These are phyloP conservation scores for Starmerella bacillaris DNA, from an alignment of 805 yeast genomes.

Conservation along the genomic window DNA sequence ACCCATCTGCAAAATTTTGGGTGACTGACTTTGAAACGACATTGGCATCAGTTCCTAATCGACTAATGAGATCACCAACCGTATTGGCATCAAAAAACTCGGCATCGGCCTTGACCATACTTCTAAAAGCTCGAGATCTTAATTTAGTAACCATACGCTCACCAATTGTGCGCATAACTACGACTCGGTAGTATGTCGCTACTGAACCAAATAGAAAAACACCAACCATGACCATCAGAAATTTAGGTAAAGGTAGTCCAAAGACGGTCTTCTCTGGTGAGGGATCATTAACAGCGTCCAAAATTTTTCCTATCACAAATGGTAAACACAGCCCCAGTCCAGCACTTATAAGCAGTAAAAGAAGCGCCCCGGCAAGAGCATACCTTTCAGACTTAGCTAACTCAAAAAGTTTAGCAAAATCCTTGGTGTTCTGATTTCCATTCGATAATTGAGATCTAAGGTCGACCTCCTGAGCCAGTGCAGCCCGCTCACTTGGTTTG, in stretches of 20 bases:
- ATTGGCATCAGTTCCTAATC: slow-evolving; percentile 76
- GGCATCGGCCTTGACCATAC: slow-evolving; percentile 68
- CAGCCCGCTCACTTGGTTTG: slow-evolving; percentile 18
- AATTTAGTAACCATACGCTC: slow-evolving; percentile 74
- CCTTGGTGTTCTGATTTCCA: slow-evolving; percentile 18
- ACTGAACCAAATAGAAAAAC: slow-evolving; percentile 56
- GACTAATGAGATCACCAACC: slow-evolving; percentile 79
- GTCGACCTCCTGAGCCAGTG: slow-evolving; percentile 19
- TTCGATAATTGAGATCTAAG: slow-evolving; percentile 20
- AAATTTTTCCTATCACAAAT: slow-evolving; percentile 62
- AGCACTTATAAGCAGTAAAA: slow-evolving; percentile 50
- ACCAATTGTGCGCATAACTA: slow-evolving; percentile 59
- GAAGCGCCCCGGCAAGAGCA: slow-evolving; percentile 42
- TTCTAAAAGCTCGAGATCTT: slow-evolving; percentile 57
- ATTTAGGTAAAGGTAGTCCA: slow-evolving; percentile 46
- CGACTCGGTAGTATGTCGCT: slow-evolving; percentile 68
- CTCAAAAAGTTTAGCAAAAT: slow-evolving; percentile 32
- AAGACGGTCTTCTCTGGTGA: slow-evolving; percentile 25
- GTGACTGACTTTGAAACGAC: slow-evolving; percentile 74
- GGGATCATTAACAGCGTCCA: slow-evolving; percentile 44
- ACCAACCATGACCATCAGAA: slow-evolving; percentile 42
- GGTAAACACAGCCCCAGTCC: slow-evolving; percentile 72
- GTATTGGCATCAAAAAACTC: slow-evolving; percentile 77
- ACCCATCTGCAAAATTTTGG: slow-evolving; percentile 82
- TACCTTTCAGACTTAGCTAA: slow-evolving; percentile 41